A percentile compares a stretch with the other conserved stretches of the same genome.
These are phyloP conservation scores for Coemansia sp. DNA, from an alignment of 192 early-diverging fungal species.

Conservation along the genomic window DNA sequence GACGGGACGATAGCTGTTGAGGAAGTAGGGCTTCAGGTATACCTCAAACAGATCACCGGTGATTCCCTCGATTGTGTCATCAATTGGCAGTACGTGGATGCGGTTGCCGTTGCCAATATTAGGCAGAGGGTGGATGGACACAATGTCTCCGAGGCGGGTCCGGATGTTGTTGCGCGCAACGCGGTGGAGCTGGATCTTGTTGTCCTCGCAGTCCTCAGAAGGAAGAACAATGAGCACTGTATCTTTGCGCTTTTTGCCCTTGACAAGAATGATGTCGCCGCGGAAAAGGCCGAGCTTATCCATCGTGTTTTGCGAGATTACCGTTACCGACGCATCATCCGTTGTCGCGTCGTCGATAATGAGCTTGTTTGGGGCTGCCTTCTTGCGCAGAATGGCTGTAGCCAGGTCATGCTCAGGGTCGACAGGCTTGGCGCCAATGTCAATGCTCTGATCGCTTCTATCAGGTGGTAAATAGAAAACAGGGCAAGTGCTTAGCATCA, in stretches of 20 bases:
- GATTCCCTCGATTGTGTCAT: slow-evolving; percentile 97
- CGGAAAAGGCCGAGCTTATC: slow-evolving; percentile 91
- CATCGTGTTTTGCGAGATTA: slow-evolving; percentile 89
- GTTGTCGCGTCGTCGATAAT: slow-evolving; percentile 97
- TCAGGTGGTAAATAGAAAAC: background rate
- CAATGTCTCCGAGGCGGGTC: slow-evolving; percentile 93
- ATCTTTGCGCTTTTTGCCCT: slow-evolving; percentile 98
- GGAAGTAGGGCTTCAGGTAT: slow-evolving; percentile 97
- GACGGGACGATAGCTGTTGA: slow-evolving; percentile 97
- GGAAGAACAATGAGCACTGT: slow-evolving; percentile 94
- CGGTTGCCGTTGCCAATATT: slow-evolving; percentile 98
- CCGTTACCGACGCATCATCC: slow-evolving; percentile 96
- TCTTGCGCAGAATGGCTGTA: slow-evolving; percentile 94
- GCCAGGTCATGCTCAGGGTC: slow-evolving; percentile 83
- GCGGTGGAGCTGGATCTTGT: slow-evolving; percentile 94
- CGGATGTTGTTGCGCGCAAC: slow-evolving; percentile 96
- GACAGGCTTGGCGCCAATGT: slow-evolving; percentile 30
- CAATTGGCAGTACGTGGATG: slow-evolving; percentile 95
- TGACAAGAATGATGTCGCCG: slow-evolving; percentile 94
- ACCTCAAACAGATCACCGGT: slow-evolving; percentile 98
- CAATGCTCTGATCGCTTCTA: slow-evolving; percentile 48
- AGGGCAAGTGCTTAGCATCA: background rate
- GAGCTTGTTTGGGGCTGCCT: slow-evolving; percentile 96
- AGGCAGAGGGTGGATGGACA: slow-evolving; percentile 84
- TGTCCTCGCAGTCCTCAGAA: slow-evolving; percentile 89